phyloP scores from a whole-genome alignment of 352 stramenopile genomes.

The Globisporangium acanthophoron region DNA sequence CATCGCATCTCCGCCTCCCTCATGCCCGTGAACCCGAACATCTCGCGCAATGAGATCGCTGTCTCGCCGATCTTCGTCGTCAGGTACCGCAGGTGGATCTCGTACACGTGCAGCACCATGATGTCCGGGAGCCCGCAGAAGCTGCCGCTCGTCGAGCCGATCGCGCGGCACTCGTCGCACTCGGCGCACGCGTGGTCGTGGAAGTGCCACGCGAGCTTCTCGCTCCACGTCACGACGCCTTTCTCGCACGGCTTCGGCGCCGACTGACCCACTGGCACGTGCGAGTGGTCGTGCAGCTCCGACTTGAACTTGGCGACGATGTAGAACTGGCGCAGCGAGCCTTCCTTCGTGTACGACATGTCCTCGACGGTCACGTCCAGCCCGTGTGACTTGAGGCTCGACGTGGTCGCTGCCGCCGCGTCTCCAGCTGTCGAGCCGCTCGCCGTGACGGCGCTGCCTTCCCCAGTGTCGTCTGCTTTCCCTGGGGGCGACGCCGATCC shows the following conservation, averaged over 20 bases:
- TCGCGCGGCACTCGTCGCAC: constrained; percentile 56
- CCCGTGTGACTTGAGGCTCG: constrained; percentile 54
- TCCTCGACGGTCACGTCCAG: constrained; percentile 63
- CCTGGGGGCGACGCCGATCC: too few species aligned
- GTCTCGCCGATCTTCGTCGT: constrained; percentile 83
- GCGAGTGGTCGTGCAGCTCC: constrained; percentile 70
- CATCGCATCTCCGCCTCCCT: constrained; percentile 46
- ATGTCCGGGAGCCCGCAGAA: constrained; percentile 77
- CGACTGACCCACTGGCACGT: constrained; percentile 69
- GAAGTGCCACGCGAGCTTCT: constrained; percentile 74
- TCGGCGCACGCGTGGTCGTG: constrained; percentile 68
- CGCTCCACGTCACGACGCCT: constrained; percentile 65
- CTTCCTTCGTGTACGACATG: constrained; percentile 72
- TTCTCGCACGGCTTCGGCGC: constrained; percentile 61
- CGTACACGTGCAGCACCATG: constrained; percentile 78
- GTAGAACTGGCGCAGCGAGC: constrained; percentile 76
- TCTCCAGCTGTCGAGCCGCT: background rate
- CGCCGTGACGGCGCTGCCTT: background rate
- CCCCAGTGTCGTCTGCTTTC: background rate
- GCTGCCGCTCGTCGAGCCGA: constrained; percentile 50
- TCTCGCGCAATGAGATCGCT: constrained; percentile 62
- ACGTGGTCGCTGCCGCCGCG: constrained; percentile 8
- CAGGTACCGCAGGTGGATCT: constrained; percentile 76
- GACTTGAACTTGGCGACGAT: constrained; percentile 84
- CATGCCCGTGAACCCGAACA: constrained; percentile 75